A percentile compares a stretch with the other conserved stretches of the same genome.
Conservation (phyloP, 345 rosid genomes). For the Gossypium bickii region DNA sequence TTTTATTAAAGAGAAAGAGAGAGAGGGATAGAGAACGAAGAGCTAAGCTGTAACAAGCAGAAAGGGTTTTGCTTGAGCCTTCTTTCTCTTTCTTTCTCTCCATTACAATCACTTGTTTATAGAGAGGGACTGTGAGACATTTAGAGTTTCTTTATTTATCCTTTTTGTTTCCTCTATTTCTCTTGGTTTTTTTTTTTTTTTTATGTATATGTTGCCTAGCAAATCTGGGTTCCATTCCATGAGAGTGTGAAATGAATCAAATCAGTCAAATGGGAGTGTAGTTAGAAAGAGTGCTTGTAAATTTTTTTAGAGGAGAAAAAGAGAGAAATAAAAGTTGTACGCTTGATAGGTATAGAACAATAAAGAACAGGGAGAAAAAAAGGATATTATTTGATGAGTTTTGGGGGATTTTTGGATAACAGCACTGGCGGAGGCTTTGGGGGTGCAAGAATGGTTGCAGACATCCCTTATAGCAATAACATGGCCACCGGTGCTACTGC, state of each 20-base stretch:
- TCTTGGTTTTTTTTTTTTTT: slow-evolving; percentile 17
- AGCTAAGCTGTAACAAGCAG: slow-evolving; percentile 29
- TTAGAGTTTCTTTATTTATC: slow-evolving; percentile 31
- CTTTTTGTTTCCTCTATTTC: slow-evolving; percentile 66
- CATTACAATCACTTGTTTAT: not conserved
- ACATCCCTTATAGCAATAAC: slow-evolving; percentile 39
- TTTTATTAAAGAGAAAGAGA: slow-evolving; percentile 5
- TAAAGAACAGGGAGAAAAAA: not conserved
- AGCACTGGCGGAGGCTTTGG: slow-evolving; percentile 35
- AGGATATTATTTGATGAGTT: slow-evolving; percentile 46
- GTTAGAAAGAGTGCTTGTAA: slow-evolving; percentile 6
- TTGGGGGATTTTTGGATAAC: slow-evolving; percentile 70
- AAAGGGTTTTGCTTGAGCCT: slow-evolving; percentile 31
- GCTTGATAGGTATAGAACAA: not conserved
- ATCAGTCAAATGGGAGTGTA: not conserved
- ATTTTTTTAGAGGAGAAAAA: slow-evolving; percentile 4
- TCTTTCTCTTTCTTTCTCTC: slow-evolving; percentile 55
- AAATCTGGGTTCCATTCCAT: slow-evolving; percentile 4
- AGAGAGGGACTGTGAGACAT: slow-evolving; percentile 67
- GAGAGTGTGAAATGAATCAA: not conserved
- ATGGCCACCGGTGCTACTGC: slow-evolving; percentile 53
- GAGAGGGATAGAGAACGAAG: slow-evolving; percentile 84
- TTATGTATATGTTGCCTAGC: not conserved
- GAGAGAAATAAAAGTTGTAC: not conserved
- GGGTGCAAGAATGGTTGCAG: slow-evolving; percentile 43